phyloP scores from a whole-genome alignment of 2,329 filamentous ascomycete genomes.

The Colletotrichum sp. region DNA sequence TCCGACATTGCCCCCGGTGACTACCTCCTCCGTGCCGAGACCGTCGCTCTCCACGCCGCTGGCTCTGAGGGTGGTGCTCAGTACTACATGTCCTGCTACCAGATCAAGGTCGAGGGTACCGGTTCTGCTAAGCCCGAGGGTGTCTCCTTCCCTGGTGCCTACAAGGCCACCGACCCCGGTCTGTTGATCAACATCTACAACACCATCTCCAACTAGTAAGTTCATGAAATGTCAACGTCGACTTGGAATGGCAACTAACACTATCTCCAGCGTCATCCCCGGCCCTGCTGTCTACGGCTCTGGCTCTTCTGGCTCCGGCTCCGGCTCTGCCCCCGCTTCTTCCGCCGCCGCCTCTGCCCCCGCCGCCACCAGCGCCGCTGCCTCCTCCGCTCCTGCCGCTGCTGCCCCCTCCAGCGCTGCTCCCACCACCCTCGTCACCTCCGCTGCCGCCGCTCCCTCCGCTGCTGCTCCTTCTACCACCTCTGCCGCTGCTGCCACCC shows the following conservation, averaged over 20 bases:
- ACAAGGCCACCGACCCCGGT: constrained; percentile 41
- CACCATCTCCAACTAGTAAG: constrained; percentile 15
- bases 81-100: constrained; percentile 39
- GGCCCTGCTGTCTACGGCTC: constrained; percentile 23
- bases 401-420: not conserved
- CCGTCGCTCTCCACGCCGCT: constrained; percentile 56
- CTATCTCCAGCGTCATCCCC: constrained; percentile 2
- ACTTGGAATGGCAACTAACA: not conserved
- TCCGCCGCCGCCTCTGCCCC: not conserved
- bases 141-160: constrained; percentile 23
- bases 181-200: constrained; percentile 48
- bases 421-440: not conserved
- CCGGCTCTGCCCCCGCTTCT: constrained; percentile 1
- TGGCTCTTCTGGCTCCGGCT: constrained; percentile 21
- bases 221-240: not conserved
- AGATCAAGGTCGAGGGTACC: constrained; percentile 29
- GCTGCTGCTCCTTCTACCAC: not conserved
- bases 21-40: constrained; percentile 60
- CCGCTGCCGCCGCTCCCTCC: not conserved
- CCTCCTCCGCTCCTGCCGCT: not conserved
- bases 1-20: constrained; percentile 51
- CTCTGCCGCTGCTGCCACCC: not conserved
- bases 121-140: constrained; percentile 25
- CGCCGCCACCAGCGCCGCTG: not conserved
- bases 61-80: constrained; percentile 41